Base-by-base conservation (phyloP, 352 stramenopile genomes). In the Thraustotheca clavata region DNA sequence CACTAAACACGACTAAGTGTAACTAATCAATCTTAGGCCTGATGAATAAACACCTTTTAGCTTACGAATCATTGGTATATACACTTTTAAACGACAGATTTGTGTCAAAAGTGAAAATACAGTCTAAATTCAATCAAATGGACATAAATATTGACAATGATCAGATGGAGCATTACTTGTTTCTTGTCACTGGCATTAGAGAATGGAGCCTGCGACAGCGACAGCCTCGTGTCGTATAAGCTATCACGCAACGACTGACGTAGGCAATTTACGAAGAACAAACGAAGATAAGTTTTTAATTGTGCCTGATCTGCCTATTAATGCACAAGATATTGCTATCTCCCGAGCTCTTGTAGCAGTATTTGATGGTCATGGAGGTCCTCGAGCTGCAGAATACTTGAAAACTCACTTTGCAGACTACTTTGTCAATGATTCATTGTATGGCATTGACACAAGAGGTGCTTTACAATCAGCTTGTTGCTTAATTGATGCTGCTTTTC, bases 281-380 rank as follows among this genome's bases (percentile, higher is more conserved):
- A 65, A 65, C 39, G 57, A 65, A 38, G 57, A 65, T 32, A 33
- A 22, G 4, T 65, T 31, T 7, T 26, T 31, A 4, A 1, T 65
- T 4, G 43, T 20, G 1, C 35, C 35, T 3, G 26, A 52, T 20
- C 36, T 65, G 3, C 57, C 38, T 22, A 26, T 1, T 9, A 0
- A n/a, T 24, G 4, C 18, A n/a, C 40, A 48, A 9, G 57, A 65
- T 34, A 9, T 65, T 22, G 57, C 57, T 26, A 7, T 11, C n/a
- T 9, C n/a, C 0, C 57, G 57, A 18, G 38, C 57, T 4, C 33
- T 41, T 11, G 24, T 65, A 24, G 57, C 40, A 32, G n/a, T 65
- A 18, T 65, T 65, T 39, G 57, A 65, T 46, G 57, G 57, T 20
- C 57, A 65, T n/a, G 36, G 57, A 3, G 57, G 57, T 12, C 16